A percentile compares a stretch with the other conserved stretches of the same genome.
These are phyloP conservation scores for Sporisorium graminicola DNA, from an alignment of 1,284 basidiomycete genomes.

Conservation along the genomic window DNA sequence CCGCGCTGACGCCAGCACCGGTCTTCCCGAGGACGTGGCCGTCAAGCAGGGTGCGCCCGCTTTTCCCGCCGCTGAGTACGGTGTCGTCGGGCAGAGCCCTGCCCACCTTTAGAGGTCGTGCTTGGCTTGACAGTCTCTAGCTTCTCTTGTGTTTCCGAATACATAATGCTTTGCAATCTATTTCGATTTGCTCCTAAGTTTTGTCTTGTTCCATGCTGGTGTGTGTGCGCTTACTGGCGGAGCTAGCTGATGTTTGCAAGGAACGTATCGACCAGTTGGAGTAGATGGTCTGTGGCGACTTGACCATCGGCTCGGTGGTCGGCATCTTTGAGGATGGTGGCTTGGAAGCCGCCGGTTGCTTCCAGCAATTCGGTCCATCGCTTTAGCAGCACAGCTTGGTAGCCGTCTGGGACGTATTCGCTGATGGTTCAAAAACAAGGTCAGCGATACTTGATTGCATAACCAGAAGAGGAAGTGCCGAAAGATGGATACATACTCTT, in stretches of 20 bases:
- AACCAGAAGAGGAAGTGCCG: not conserved
- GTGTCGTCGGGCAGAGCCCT: slow-evolving; percentile 40
- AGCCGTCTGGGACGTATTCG: slow-evolving; percentile 48
- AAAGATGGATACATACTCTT: slow-evolving; percentile 54
- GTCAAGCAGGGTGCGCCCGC: slow-evolving; percentile 41
- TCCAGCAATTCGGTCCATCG: slow-evolving; percentile 43
- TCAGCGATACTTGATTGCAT: not conserved
- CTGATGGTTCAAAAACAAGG: slow-evolving; percentile 15
- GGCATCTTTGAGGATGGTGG: slow-evolving; percentile 43
- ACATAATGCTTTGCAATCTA: not conserved
- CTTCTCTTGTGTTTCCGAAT: not conserved
- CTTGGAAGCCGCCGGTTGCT: slow-evolving; percentile 27
- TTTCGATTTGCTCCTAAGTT: slow-evolving; percentile 7
- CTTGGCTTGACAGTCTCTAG: not conserved
- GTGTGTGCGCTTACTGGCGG: too few species aligned
- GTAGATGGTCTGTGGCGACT: slow-evolving; percentile 41
- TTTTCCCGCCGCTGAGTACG: slow-evolving; percentile 43
- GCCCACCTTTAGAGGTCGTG: slow-evolving; percentile 25
- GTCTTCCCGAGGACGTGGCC: slow-evolving; percentile 29
- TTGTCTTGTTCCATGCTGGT: not conserved
- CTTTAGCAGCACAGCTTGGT: slow-evolving; percentile 25
- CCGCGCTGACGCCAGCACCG: slow-evolving; percentile 25
- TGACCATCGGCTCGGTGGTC: slow-evolving; percentile 57
- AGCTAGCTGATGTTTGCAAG: slow-evolving; percentile 17
- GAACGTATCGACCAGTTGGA: slow-evolving; percentile 32